phyloP scores from a whole-genome alignment of 1,284 basidiomycete genomes.

The Tranzscheliella williamsii region DNA sequence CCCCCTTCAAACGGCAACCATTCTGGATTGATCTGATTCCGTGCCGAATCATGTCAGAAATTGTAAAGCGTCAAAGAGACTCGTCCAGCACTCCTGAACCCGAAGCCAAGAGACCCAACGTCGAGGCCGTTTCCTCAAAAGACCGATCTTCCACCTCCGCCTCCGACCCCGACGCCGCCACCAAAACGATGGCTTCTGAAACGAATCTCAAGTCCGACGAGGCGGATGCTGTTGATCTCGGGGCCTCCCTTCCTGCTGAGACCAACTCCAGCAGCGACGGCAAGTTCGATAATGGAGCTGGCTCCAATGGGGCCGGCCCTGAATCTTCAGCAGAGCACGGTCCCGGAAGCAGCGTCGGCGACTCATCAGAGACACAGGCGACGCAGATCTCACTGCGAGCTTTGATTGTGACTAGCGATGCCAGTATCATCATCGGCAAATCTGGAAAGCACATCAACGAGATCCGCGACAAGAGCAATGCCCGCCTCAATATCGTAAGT shows the following conservation, averaged over 20 bases:
- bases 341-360: conserved; percentile 24
- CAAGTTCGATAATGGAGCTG: conserved; percentile 23
- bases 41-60: conserved; percentile 41
- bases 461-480: conserved; percentile 95
- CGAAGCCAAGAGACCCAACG: conserved; percentile 42
- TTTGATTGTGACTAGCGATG: conserved; percentile 97
- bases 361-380: conserved; percentile 33
- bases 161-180: conserved; percentile 2
- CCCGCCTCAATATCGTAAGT: conserved; percentile 66
- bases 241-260: conserved; percentile 24
- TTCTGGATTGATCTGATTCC: too few relatives aligned
- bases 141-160: conserved; percentile 1
- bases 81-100: conserved; percentile 33
- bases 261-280: conserved; percentile 21
- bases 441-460: conserved; percentile 96
- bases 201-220: conserved; percentile 29
- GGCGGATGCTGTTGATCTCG: conserved; percentile 46
- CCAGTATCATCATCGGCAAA: conserved; percentile 98
- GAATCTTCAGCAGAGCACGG: conserved; percentile 16
- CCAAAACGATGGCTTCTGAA: conserved; percentile 32
- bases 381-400: conserved; percentile 58
- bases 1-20: too few relatives aligned
- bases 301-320: conserved; percentile 17
- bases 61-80: conserved; percentile 46
- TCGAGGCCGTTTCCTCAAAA: conserved; percentile 14